Evolutionary conservation across 257 asterid genomes (phyloP).

Genomic region (Craterostigma plantagineum): DNA sequence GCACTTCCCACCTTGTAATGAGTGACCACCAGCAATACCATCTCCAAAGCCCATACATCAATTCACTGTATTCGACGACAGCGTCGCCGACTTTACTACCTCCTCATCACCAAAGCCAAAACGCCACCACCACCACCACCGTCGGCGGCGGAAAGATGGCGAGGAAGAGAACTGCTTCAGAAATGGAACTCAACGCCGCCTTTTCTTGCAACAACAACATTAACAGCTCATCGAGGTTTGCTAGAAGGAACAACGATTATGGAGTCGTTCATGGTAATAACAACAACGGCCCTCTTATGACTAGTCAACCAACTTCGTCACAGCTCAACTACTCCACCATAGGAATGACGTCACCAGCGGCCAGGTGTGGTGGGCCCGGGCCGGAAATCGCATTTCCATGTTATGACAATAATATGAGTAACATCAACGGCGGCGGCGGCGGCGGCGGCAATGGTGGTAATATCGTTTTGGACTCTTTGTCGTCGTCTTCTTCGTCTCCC

Average conservation of each 20-base stretch:
- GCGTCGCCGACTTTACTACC: too few species aligned
- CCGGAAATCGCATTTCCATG: slow-evolving; percentile 12
- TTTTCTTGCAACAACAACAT: background rate
- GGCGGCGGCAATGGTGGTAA: too few species aligned
- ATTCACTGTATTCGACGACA: too few species aligned
- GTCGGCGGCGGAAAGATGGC: slow-evolving; percentile 20
- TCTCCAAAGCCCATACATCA: too few species aligned
- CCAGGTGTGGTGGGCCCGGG: slow-evolving; percentile 18
- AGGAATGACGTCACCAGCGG: slow-evolving; percentile 21
- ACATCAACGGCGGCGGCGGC: too few species aligned
- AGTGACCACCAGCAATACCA: too few species aligned
- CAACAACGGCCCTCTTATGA: slow-evolving; percentile 8
- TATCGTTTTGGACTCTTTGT: too few species aligned
- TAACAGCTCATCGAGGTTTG: slow-evolving; percentile 22
- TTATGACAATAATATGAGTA: too few species aligned
- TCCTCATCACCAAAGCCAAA: background rate
- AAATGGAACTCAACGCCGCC: slow-evolving; percentile 36
- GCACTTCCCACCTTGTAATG: too few species aligned
- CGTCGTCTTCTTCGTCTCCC: too few species aligned
- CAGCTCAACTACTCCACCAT: slow-evolving; percentile 69
- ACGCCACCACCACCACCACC: background rate
- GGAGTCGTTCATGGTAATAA: slow-evolving; percentile 9
- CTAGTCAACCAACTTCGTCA: too few species aligned
- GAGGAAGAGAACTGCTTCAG: slow-evolving; percentile 72
- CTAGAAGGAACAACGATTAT: slow-evolving; percentile 25